phyloP scores from a whole-genome alignment of 208 protist genomes.

The Trypanosoma boissoni region DNA sequence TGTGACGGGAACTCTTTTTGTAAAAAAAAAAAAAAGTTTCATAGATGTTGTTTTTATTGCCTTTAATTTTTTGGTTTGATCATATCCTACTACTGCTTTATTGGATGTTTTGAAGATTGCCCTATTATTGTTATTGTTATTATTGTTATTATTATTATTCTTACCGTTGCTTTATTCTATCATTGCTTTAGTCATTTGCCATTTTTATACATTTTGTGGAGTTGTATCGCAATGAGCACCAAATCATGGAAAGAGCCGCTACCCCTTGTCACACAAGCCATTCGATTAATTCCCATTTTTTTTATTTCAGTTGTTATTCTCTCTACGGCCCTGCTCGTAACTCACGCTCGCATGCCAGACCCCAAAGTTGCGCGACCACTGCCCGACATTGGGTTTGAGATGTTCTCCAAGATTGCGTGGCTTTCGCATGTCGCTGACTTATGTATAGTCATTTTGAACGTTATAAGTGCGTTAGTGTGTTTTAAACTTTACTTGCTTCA shows the following conservation, averaged over 20 bases:
- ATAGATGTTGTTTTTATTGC: too few relatives aligned
- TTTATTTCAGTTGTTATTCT: conserved; percentile 52
- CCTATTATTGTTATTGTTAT: too few relatives aligned
- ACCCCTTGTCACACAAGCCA: conserved; percentile 61
- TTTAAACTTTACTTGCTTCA: conserved; percentile 75
- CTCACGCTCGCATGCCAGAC: conserved; percentile 77
- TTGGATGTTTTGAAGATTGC: too few relatives aligned
- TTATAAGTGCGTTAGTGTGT: conserved; percentile 29
- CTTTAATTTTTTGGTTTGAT: too few relatives aligned
- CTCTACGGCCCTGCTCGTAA: conserved; percentile 55
- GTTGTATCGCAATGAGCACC: background rate
- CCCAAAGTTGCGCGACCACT: conserved; percentile 52
- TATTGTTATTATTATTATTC: conserved; percentile 11
- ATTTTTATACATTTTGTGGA: conserved; percentile 1
- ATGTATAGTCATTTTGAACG: conserved; percentile 55
- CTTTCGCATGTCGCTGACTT: conserved; percentile 54
- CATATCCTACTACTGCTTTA: too few relatives aligned
- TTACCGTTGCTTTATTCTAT: conserved; percentile 1
- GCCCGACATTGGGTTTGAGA: conserved; percentile 71
- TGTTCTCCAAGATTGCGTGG: conserved; percentile 42
- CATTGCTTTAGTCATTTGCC: conserved; percentile 3
- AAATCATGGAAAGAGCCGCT: conserved; percentile 28
- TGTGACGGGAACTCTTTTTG: too few relatives aligned
- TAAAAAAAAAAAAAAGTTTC: too few relatives aligned
- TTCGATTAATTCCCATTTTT: conserved; percentile 60